Evolutionary conservation across 768 basidiomycete species (phyloP).

Genomic region (Rhodotorula kratochvilovae): DNA sequence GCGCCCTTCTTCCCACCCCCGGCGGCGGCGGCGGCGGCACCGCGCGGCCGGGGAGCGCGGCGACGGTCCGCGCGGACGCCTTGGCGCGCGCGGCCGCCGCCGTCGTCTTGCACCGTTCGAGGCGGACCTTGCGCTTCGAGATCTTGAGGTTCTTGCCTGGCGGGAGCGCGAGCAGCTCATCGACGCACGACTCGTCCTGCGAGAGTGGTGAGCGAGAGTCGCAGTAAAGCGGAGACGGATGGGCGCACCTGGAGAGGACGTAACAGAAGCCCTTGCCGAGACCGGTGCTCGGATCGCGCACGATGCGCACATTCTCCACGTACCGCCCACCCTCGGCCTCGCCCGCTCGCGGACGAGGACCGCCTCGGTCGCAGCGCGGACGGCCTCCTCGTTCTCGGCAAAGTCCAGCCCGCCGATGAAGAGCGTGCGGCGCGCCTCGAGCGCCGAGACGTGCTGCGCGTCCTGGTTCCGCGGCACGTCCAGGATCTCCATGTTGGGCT

Average conservation of each 20-base stretch:
- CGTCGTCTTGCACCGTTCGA: constrained; percentile 82
- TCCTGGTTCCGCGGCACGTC: constrained; percentile 38
- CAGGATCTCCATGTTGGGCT: constrained; percentile 46
- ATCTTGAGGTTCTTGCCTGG: constrained; percentile 69
- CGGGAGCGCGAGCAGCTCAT: constrained; percentile 81
- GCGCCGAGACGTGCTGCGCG: constrained; percentile 42
- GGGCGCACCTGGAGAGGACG: constrained; percentile 71
- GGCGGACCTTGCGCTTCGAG: constrained; percentile 83
- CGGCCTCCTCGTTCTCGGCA: constrained; percentile 80
- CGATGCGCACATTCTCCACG: constrained; percentile 62
- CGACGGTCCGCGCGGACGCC: constrained; percentile 34
- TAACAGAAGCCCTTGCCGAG: constrained; percentile 95
- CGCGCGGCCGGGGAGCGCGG: constrained; percentile 42
- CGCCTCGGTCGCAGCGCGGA: constrained; percentile 79
- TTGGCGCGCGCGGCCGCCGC: constrained; percentile 46
- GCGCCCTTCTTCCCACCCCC: constrained; percentile 1
- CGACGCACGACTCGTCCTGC: constrained; percentile 85
- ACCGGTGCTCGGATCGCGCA: constrained; percentile 84
- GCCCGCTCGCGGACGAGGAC: constrained; percentile 52
- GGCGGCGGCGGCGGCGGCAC: constrained; percentile 24
- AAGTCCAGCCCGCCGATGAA: constrained; percentile 95
- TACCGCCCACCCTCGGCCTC: constrained; percentile 32
- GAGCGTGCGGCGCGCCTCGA: constrained; percentile 72
- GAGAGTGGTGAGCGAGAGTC: background rate
- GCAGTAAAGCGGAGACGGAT: background rate